Percentiles rank a stretch among this genome's conserved stretches.
Evolutionary conservation across 495 filamentous ascomycete genomes (phyloP).

Genomic region (Lasiosphaeris hirsuta): DNA sequence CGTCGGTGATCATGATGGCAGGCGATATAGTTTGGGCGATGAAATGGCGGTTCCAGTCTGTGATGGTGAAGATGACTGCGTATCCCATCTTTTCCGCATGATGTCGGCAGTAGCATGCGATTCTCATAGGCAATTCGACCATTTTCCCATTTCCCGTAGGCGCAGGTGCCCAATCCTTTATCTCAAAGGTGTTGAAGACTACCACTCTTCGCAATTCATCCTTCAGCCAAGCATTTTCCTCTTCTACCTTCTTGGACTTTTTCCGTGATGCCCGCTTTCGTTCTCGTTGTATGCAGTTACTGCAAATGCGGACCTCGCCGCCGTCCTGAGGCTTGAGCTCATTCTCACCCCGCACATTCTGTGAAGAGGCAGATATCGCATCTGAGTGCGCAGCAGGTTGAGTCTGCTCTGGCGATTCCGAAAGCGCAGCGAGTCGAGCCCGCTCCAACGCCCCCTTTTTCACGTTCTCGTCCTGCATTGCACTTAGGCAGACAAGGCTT

Average conservation of each 20-base stretch:
- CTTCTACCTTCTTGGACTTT: conserved; percentile 80
- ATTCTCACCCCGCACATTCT: neutral
- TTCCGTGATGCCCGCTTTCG: conserved; percentile 86
- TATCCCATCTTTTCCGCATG: conserved; percentile 90
- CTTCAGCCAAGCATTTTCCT: conserved; percentile 74
- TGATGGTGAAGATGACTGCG: conserved; percentile 90
- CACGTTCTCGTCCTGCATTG: conserved; percentile 73
- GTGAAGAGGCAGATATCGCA: neutral
- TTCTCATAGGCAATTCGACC: conserved; percentile 86
- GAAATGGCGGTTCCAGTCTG: conserved; percentile 68
- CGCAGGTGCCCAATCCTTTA: conserved; percentile 75
- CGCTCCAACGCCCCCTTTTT: conserved; percentile 61
- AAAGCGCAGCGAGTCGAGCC: conserved; percentile 43
- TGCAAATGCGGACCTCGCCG: conserved; percentile 83
- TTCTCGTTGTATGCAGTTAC: conserved; percentile 78
- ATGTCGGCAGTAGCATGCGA: conserved; percentile 94
- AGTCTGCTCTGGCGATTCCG: too few relatives aligned
- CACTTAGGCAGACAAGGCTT: conserved; percentile 83
- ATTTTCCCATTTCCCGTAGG: conserved; percentile 29
- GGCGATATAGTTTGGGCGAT: conserved; percentile 81
- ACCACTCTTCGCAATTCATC: conserved; percentile 78
- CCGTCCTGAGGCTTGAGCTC: conserved; percentile 56
- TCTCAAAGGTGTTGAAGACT: conserved; percentile 89
- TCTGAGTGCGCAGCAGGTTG: conserved; percentile 3
- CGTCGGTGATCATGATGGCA: conserved; percentile 92